A percentile compares a stretch with the other conserved stretches of the same genome.
Conservation (phyloP, 768 basidiomycete species). For the Pisolithus marmoratus region DNA sequence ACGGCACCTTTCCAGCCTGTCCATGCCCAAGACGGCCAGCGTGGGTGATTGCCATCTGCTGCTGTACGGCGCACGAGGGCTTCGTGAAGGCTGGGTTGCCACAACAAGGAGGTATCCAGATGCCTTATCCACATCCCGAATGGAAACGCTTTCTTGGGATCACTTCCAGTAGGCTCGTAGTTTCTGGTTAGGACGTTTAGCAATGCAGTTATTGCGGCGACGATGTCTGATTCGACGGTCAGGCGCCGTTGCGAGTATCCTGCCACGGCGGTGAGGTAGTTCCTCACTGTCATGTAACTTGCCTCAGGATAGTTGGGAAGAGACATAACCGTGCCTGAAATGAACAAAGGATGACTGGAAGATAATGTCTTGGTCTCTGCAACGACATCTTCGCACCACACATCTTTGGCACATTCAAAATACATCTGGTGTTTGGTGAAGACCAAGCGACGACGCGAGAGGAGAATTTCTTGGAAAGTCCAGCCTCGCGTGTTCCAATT, state of each 20-base stretch:
- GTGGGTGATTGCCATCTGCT: not conserved
- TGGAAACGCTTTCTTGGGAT: constrained; percentile 4
- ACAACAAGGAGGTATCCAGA: constrained; percentile 13
- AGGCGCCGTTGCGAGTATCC: constrained; percentile 11
- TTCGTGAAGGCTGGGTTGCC: constrained; percentile 15
- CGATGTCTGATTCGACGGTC: constrained; percentile 11
- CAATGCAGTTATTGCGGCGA: constrained; percentile 7
- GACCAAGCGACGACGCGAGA: constrained; percentile 13
- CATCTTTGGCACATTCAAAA: constrained; percentile 9
- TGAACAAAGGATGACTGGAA: not conserved
- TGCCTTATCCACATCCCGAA: constrained; percentile 9
- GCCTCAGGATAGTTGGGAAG: not conserved
- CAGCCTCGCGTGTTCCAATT: constrained; percentile 11
- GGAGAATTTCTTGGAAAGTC: constrained; percentile 16
- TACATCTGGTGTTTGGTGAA: constrained; percentile 17
- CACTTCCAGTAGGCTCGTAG: not conserved
- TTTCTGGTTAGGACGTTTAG: constrained; percentile 1
- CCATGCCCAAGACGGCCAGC: constrained; percentile 23
- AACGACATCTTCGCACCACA: not conserved
- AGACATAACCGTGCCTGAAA: not conserved
- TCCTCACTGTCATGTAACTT: not conserved
- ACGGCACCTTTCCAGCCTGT: constrained; percentile 20
- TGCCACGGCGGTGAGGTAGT: constrained; percentile 3
- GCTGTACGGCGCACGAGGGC: constrained; percentile 6
- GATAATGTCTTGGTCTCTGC: not conserved